Base-by-base conservation (phyloP, 192 early-diverging fungal species). In the Phlyctochytrium bullatum region DNA sequence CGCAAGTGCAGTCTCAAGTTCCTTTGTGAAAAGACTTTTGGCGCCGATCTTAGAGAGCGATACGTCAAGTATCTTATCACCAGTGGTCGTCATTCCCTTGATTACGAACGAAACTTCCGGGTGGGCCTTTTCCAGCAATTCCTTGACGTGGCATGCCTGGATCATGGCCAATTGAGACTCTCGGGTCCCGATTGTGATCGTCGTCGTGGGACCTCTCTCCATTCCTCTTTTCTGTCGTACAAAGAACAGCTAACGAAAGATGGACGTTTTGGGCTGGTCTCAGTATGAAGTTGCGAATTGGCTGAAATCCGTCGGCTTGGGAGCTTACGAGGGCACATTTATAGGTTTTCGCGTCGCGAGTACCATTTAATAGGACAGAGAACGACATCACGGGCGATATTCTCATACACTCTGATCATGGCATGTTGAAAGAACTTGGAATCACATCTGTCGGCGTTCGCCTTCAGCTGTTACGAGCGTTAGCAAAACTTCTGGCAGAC, bases 41-140 rank as follows among this genome's bases (percentile, higher is more conserved):
- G 91, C 86, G 36, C 96, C 95, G 64, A 98, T 93, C 75, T 94
- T 93, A 71, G 78, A 88, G 51, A 98, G 80, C 2, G 96, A 87
- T 2, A 87, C 77, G 64, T 93, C 87, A 51, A 92, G 88, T 52
- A 92, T 85, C 67, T 91, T 84, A 79, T 98, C 96, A 20, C 83
- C 83, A 24, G 68, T 74, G 4, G 83, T 83, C 2, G 78, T 79
- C 80, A 83, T 83, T 14, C 83, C 79, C 32, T 61, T 53, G 36
- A 84, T 76, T 17, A n/a, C 2, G 58, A 84, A 80, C 4, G 57
- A 33, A 47, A 68, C 59, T 28, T n/a, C 28, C 0, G 77, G 78
- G 59, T 76, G 69, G 27, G n/a, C 25, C 2, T 62, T 33, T 60
- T 84, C 69, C 23, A 97, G 78, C 12, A 66, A 60, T 24, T 61